Base-by-base conservation (phyloP, 2,329 filamentous ascomycete genomes). In the Fusarium sororula region DNA sequence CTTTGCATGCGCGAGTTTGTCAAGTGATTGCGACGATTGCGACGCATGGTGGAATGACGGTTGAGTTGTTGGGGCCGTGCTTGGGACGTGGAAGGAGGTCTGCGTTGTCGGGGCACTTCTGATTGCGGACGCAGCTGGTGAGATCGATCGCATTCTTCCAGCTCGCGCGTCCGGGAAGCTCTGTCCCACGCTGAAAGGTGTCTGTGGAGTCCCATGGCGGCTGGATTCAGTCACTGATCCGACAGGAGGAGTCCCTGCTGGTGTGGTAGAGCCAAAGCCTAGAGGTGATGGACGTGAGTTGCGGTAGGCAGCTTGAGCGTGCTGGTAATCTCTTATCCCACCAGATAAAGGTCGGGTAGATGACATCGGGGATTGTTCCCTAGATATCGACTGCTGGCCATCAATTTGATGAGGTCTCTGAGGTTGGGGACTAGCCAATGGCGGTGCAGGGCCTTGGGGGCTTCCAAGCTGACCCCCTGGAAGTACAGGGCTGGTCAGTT, bases 21-120 rank as follows among this genome's bases (percentile, higher is more conserved):
- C 75, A 26, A 78, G 32, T 22, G 77, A 78, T 20, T 71, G 74
- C 24, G 69, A 72, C 26, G 77, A 71, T 28, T 51, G 56, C 8
- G 51, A 42, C 15, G 37, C 35, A 32, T 63, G 53, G 32, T 77
- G 75, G 35, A 68, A 66, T 17, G 66, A 69, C 9, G 44, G 28
- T 24, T 76, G 76, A 7, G 75, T 60, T 54, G 62, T 53, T 20
- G 66, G 73, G 47, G 62, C 65, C 14, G 72, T 68, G 28, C 67
- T 78, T 42, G 68, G 68, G 22, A 63, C 37, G 37, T 78, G 74
- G 32, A 68, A 66, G 11, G 68, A 70, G 6, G 53, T 51, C 26
- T 76, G 76, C 4, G 73, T 63, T 45, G 53, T 50, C 10, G 68
- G 76, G 32, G 60, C 68, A 47, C 68, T 66, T 26, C 67, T 60